Base-by-base conservation (phyloP, 2,329 filamentous ascomycete species). In the Periglandula ipomoeae region DNA sequence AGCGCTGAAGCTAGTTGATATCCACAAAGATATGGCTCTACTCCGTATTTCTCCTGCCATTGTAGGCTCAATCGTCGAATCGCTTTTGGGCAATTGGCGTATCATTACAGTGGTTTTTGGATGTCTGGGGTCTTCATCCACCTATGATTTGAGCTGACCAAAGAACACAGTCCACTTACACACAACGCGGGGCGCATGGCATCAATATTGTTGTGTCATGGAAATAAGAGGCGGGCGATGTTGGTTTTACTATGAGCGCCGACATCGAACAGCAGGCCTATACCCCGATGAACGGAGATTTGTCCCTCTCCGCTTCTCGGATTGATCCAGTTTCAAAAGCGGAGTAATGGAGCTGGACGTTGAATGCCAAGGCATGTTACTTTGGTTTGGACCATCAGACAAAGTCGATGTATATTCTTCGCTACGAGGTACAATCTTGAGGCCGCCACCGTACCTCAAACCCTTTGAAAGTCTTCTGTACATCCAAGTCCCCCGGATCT, bases 381-480 rank as follows among this genome's bases (percentile, higher is more conserved):
- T 2, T 4, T 32, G 30, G 11, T 5, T 3, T 13, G 6, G 10
- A 3, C 23, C 22, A 26, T 26, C 24, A 24, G 9, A 38, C n/a
- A n/a, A n/a, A n/a, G n/a, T n/a, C n/a, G n/a, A 22, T 19, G 9
- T 19, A 13, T 38, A 22, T 23, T 24, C 23, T 13, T 1, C 32
- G 23, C 22, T 30, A 19, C n/a, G 17, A 30, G 11, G 34, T 38
- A 24, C 43, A 42, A 22, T 52, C 48, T 13, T 32, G 32, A 24
- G 23, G 37, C 37, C 26, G 43, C 87, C 87, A 93, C 52, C 72
- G 72, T 54, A 94, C 65, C 52, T 81, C 75, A 66, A 87, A 94
- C 19, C 86, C 87, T 58, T 84, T 89, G 7, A 94, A 89, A 7
- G 87, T 95, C 64, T 87, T 83, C 55, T 88, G 79, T 50, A 95